Conservation (phyloP, 2,329 filamentous ascomycete genomes). For the Pseudopyrenochaeta lycopersici region DNA sequence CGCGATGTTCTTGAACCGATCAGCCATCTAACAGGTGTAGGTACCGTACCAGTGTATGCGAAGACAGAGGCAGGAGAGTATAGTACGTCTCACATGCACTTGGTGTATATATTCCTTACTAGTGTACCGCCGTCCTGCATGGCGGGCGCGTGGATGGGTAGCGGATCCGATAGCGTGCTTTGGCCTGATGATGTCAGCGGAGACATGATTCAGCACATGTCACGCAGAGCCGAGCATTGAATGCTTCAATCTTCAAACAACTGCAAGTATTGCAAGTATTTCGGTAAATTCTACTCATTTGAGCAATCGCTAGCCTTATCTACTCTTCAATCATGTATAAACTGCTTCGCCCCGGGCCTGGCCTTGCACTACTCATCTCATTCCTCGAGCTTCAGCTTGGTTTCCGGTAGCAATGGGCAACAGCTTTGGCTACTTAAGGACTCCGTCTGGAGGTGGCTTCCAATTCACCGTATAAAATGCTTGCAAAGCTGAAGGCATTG, state of each 20-base stretch:
- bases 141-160: background rate
- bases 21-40: background rate
- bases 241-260: too few relatives aligned
- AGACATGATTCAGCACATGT: too few relatives aligned
- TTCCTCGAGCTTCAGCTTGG: background rate
- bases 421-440: conserved; percentile 4
- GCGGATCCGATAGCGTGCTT: background rate
- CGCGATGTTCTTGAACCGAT: conserved; percentile 46
- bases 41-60: background rate
- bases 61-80: background rate
- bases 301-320: background rate
- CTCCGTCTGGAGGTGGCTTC: conserved; percentile 2
- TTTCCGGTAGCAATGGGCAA: conserved; percentile 2
- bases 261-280: too few relatives aligned
- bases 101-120: background rate
- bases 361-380: background rate
- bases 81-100: background rate
- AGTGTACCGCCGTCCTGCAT: background rate
- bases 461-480: conserved; percentile 2
- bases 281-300: too few relatives aligned
- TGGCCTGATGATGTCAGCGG: too few relatives aligned
- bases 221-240: background rate
- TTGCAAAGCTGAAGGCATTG: conserved; percentile 6
- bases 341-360: background rate
- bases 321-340: background rate